phyloP scores from a whole-genome alignment of 805 yeast species.

The Hanseniaspora vineae region DNA sequence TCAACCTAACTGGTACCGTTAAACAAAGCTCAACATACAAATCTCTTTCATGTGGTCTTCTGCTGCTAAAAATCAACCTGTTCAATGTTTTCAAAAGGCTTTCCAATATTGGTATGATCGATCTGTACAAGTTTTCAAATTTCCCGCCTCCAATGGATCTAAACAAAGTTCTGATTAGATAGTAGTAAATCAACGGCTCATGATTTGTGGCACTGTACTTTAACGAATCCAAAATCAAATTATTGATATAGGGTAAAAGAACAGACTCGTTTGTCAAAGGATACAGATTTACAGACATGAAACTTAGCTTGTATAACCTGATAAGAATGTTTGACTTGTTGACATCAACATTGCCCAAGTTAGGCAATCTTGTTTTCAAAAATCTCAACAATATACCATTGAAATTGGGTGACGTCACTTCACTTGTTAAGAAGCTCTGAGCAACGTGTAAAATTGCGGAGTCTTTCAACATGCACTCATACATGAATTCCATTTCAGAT shows the following conservation, averaged over 20 bases:
- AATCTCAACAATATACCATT: constrained; percentile 73
- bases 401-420: constrained; percentile 85
- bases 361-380: constrained; percentile 56
- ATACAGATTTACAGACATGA: constrained; percentile 89
- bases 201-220: constrained; percentile 71
- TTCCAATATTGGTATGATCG: constrained; percentile 82
- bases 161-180: constrained; percentile 76
- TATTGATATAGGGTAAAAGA: constrained; percentile 74
- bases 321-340: constrained; percentile 70
- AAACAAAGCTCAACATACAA: constrained; percentile 89
- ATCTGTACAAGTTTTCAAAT: constrained; percentile 84
- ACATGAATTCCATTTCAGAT: constrained; percentile 64
- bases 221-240: constrained; percentile 68
- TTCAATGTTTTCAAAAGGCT: constrained; percentile 76
- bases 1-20: constrained; percentile 89
- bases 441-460: constrained; percentile 83
- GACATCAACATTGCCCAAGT: constrained; percentile 69
- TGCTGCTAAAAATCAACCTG: constrained; percentile 66
- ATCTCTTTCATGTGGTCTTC: constrained; percentile 83
- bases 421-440: constrained; percentile 87
- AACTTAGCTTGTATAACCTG: constrained; percentile 79
- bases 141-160: constrained; percentile 95
- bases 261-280: constrained; percentile 82
- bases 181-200: constrained; percentile 84
- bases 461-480: constrained; percentile 66